Base-by-base conservation (phyloP, 2,329 filamentous ascomycete genomes). In the Neurospora sp. region DNA sequence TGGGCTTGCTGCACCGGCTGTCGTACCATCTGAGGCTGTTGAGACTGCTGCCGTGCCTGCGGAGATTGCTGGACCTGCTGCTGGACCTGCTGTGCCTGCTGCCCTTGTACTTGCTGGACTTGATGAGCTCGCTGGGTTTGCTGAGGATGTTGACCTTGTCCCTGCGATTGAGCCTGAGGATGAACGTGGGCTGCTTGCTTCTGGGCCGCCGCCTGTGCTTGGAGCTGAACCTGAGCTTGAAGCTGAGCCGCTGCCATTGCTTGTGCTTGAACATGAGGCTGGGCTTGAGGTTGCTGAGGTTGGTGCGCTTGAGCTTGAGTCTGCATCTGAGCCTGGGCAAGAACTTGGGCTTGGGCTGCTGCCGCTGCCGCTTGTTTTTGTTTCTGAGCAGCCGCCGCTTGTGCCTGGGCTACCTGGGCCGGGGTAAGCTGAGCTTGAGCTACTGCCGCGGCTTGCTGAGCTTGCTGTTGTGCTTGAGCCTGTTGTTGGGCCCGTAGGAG, bases 401-500 rank as follows among this genome's bases (percentile, higher is more conserved):
- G 52, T 36, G 52, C 52, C 52, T 62, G 52, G 15, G 52, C 52
- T 62, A 62, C 13, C 13, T 62, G 52, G 28, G 52, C 15, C 15
- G 52, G 52, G 52, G 23, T 62, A 36, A 36, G 52, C 28, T 62
- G 52, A 62, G 5, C 28, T 62, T 62, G 43, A 23, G 19, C 43
- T 23, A 10, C 43, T 52, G n/a, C 43, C n/a, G n/a, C 43, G 43
- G 43, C 67, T n/a, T 43, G 70, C 23, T 71, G 70, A n/a, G 23
- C 68, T 39, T 73, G 70, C 58, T 71, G 69, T 43, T 70, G 69
- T 15, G 79, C 79, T 70, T 83, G 83, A 38, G 82, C 81, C 72
- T 87, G 84, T 72, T 88, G 86, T 73, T 88, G 86, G 46, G 86
- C 85, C 66, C 86, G 79, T 9, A 89, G 81, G 40, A 88, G 79